A percentile compares a stretch with the other conserved stretches of the same genome.
Evolutionary conservation across 1,139 yeast genomes (phyloP).

Genomic region (Geotrichum bryndzae): DNA sequence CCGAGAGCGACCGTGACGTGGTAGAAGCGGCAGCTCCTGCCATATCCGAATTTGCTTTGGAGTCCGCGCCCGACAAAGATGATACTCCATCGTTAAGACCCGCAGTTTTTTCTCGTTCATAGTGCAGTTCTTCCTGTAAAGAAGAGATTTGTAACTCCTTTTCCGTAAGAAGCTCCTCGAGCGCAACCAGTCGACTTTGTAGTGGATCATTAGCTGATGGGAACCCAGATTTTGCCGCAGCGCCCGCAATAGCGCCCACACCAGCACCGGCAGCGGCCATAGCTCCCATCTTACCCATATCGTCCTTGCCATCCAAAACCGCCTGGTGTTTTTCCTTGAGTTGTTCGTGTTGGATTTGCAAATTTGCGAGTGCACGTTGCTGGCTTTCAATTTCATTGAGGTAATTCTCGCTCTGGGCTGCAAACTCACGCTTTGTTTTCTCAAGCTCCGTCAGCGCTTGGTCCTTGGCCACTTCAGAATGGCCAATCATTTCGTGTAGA

Average conservation of each 20-base stretch:
- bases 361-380: slow-evolving; percentile 4
- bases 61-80: background rate
- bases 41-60: background rate
- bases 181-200: background rate
- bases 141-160: background rate
- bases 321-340: slow-evolving; percentile 20
- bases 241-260: background rate
- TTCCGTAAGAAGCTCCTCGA: slow-evolving; percentile 3
- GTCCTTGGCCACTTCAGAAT: slow-evolving; percentile 26
- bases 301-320: slow-evolving; percentile 20
- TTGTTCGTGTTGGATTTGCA: slow-evolving; percentile 16
- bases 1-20: background rate
- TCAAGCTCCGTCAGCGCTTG: slow-evolving; percentile 11
- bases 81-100: background rate
- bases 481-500: slow-evolving; percentile 29
- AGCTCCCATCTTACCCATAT: slow-evolving; percentile 19
- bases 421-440: slow-evolving; percentile 2
- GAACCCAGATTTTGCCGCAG: background rate
- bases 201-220: background rate
- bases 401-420: background rate
- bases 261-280: background rate
- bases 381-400: slow-evolving; percentile 17
- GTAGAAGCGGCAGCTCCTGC: background rate
- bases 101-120: slow-evolving; percentile 2
- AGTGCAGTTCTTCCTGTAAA: background rate